These are phyloP conservation scores for Xylariaceae sp. DNA, from an alignment of 2,329 filamentous ascomycete genomes.

Conservation along the genomic window DNA sequence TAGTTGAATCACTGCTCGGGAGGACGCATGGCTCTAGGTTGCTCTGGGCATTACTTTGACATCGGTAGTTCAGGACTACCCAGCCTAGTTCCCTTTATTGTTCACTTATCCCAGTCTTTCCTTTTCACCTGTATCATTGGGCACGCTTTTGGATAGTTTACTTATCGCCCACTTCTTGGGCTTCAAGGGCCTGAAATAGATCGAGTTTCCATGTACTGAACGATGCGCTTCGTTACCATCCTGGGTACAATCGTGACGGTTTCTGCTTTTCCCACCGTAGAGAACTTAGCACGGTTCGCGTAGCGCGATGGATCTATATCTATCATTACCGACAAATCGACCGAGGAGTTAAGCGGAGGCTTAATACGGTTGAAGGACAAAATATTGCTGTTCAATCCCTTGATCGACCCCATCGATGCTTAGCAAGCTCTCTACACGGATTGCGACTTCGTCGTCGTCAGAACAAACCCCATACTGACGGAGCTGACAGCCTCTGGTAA, in stretches of 20 bases:
- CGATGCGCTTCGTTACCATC: slow-evolving; percentile 6
- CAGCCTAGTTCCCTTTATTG: no score
- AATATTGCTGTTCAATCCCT: slow-evolving; percentile 27
- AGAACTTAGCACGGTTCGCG: slow-evolving; percentile 30
- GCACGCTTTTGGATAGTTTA: no score
- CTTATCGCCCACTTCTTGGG: no score
- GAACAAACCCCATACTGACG: background rate
- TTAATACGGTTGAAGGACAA: slow-evolving; percentile 28
- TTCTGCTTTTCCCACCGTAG: slow-evolving; percentile 28
- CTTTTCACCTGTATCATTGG: no score
- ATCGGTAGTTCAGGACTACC: no score
- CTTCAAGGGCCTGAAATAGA: no score
- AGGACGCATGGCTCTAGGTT: no score
- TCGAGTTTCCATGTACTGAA: no score
- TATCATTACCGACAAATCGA: slow-evolving; percentile 11
- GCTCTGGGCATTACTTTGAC: no score
- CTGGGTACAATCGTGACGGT: slow-evolving; percentile 5
- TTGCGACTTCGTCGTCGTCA: background rate
- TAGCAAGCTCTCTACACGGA: background rate
- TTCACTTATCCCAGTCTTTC: no score
- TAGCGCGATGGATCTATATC: slow-evolving; percentile 5
- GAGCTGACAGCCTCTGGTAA: slow-evolving; percentile 21
- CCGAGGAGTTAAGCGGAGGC: slow-evolving; percentile 20
- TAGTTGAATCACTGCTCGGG: no score
- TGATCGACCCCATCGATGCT: slow-evolving; percentile 29